Evolutionary conservation across 352 stramenopile species (phyloP), one percentile per base, ranked within the genome.

Genomic region (Globisporangium paroecandrum): DNA sequence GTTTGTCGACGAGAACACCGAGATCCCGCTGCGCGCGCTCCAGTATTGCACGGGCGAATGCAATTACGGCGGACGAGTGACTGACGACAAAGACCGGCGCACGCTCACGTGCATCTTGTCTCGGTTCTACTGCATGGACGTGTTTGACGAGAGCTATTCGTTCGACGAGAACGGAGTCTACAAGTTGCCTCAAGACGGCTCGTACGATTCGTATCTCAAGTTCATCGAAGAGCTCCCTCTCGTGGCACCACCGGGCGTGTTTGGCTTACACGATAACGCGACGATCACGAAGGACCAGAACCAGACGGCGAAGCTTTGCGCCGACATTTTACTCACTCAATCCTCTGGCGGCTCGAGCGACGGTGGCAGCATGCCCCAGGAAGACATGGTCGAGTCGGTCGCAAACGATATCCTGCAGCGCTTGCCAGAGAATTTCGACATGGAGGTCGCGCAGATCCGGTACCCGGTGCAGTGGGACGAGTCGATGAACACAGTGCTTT

Each of bases 251-350:
- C 94, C 95, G 20, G 90, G 95, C 8, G 91, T 98, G 1, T 98
- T 98, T 75, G 93, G 93, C 1, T 75, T 98, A 15, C 91, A 98
- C 65, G 93, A 97, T 58, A 98, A 98, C 60, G 94, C 93, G 5
- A 98, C 86, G 24, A 98, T 98, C 72, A 98, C 94, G 4, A 97
- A 97, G 74, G 92, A 97, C 32, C 87, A 98, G 69, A 98, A 98
- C 69, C 91, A 98, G 69, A 98, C 95, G 1, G 87, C 82, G n/a
- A 89, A 94, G 49, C 76, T 98, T n/a, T 97, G 98, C 38, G 87
- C 85, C 15, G 93, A 97, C 41, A 82, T 98, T n/a, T 64, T 98
- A 20, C 79, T 97, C 22, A 97, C 96, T 2, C 89, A 98, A 73
- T 93, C 85, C 27, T 89, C 89, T 5, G 83, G 86, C 7, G 84